Conservation (phyloP, 1,139 yeast species). For the Kodamaea sp. region DNA sequence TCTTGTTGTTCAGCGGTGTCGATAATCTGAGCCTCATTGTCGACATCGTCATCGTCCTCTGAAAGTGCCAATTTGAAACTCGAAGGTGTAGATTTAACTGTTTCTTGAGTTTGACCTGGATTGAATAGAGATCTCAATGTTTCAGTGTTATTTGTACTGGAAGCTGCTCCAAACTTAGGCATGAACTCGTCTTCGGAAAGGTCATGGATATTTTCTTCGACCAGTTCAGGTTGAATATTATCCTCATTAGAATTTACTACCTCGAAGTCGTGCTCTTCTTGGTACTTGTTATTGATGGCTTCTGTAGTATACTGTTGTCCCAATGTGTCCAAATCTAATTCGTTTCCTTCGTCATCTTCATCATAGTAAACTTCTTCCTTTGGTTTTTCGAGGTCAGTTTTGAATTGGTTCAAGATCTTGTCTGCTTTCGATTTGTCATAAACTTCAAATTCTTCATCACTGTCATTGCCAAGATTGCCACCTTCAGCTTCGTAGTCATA, state of each 20-base stretch:
- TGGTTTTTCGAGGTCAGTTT: conserved; percentile 23
- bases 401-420: conserved; percentile 25
- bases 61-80: conserved; percentile 36
- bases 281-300: conserved; percentile 26
- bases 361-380: conserved; percentile 39
- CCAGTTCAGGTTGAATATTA: too few species aligned
- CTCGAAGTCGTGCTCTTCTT: conserved; percentile 25
- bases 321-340: conserved; percentile 27
- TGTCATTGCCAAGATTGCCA: conserved; percentile 13
- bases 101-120: conserved; percentile 28
- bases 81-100: conserved; percentile 10
- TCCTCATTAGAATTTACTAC: conserved; percentile 4
- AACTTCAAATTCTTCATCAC: conserved; percentile 19
- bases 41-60: conserved; percentile 42
- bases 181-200: conserved; percentile 47
- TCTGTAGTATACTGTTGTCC: conserved; percentile 31
- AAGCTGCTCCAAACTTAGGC: conserved; percentile 47
- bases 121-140: conserved; percentile 65
- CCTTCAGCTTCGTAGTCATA: conserved; percentile 45
- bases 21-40: conserved; percentile 17
- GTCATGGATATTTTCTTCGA: conserved; percentile 9
- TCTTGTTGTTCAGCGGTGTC: conserved; percentile 25
- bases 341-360: conserved; percentile 46
- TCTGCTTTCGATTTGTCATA: conserved; percentile 18
- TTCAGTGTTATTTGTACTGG: conserved; percentile 49